A percentile compares a stretch with the other conserved stretches of the same genome.
Conservation (phyloP, 139 green algal species). For the Spirogloea muscicola region DNA sequence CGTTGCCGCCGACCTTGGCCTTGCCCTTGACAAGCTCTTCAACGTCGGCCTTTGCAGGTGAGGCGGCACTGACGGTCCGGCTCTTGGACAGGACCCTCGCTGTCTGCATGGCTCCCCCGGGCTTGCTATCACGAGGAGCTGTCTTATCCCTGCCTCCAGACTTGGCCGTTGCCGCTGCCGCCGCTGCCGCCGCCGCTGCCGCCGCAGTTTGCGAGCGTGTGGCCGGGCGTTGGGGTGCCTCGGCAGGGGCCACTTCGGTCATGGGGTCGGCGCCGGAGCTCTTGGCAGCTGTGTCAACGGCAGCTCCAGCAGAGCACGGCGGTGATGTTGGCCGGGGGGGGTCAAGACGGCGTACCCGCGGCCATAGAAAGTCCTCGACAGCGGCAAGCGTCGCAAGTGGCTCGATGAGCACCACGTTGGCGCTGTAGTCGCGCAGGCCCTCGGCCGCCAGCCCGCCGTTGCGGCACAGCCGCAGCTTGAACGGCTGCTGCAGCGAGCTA, state of each 20-base stretch:
- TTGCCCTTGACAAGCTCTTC: too few relatives aligned
- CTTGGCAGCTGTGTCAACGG: too few relatives aligned
- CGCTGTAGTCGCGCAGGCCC: conserved; percentile 73
- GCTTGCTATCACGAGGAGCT: too few relatives aligned
- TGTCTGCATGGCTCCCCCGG: too few relatives aligned
- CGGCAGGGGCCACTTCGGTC: not conserved
- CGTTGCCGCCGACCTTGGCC: too few relatives aligned
- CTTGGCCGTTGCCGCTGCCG: not conserved
- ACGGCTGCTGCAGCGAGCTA: conserved; percentile 73
- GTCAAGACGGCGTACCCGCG: conserved; percentile 61
- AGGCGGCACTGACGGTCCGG: too few relatives aligned
- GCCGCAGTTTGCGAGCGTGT: not conserved
- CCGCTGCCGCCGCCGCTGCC: not conserved
- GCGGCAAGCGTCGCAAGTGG: conserved; percentile 84
- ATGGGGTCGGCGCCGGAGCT: too few relatives aligned
- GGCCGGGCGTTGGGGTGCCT: not conserved
- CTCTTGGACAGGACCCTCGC: too few relatives aligned
- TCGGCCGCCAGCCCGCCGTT: conserved; percentile 36
- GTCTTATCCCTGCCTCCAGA: too few relatives aligned
- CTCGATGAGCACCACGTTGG: conserved; percentile 92
- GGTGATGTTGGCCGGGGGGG: not conserved
- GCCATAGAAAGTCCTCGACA: conserved; percentile 94
- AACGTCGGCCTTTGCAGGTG: too few relatives aligned
- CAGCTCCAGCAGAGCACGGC: not conserved
- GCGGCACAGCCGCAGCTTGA: conserved; percentile 83